Percentiles rank a stretch among this genome's conserved stretches.
These are phyloP conservation scores for Tetrahymena thermophila DNA, from an alignment of 73 alveolate species.

Conservation along the genomic window DNA sequence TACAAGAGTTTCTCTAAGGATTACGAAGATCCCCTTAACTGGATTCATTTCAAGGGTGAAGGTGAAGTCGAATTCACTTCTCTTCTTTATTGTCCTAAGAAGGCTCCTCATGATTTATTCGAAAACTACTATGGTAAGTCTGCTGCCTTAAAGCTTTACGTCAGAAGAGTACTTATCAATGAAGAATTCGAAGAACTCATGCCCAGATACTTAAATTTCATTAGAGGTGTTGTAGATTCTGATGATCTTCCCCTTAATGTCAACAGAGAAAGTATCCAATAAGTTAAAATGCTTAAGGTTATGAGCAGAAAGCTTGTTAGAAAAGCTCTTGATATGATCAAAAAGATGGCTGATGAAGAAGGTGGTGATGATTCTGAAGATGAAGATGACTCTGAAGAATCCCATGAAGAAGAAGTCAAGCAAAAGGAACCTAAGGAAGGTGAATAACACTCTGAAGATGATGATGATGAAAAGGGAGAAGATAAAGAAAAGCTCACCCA, in stretches of 20 bases:
- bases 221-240: constrained; percentile 98
- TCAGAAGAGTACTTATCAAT: constrained; percentile 94
- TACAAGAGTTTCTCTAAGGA: constrained; percentile 95
- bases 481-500: constrained; percentile 64
- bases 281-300: constrained; percentile 92
- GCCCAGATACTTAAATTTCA: constrained; percentile 96
- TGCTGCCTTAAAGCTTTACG: constrained; percentile 92
- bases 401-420: constrained; percentile 62
- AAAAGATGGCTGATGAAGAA: constrained; percentile 82
- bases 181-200: constrained; percentile 98
- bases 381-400: constrained; percentile 76
- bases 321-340: constrained; percentile 84
- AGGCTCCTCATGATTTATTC: constrained; percentile 91
- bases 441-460: constrained; percentile 55
- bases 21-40: constrained; percentile 93
- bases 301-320: constrained; percentile 91
- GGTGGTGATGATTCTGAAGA: constrained; percentile 92
- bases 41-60: constrained; percentile 96
- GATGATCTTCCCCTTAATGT: constrained; percentile 99
- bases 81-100: constrained; percentile 84
- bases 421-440: constrained; percentile 63
- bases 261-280: constrained; percentile 96
- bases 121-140: constrained; percentile 94
- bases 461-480: constrained; percentile 64
- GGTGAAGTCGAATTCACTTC: constrained; percentile 98